Base-by-base conservation (phyloP, 805 yeast genomes). In the Metschnikowia borealis region DNA sequence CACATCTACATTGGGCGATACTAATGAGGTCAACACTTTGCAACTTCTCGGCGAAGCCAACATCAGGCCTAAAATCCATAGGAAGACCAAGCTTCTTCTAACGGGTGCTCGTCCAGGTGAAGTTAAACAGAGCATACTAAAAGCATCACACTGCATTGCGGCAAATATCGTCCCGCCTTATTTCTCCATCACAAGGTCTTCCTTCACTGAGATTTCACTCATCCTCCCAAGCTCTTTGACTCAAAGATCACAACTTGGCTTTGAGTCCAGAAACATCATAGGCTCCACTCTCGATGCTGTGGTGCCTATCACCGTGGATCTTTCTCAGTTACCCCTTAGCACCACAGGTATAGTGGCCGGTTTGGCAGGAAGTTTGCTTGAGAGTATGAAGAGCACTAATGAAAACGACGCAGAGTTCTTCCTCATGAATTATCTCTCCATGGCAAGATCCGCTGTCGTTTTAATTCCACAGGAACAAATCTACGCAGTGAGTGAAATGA, bases 281-380 rank as follows among this genome's bases (percentile, higher is more conserved):
- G 87, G 88, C 0, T 79, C 85, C 3, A 65, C 76, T 17, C 77
- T 75, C 54, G 88, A 84, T 58, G 68, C 69, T 36, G 74, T 82
- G 44, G 68, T 76, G n/a, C 87, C 88, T 0, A 67, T 83, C 4
- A 68, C 76, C 1, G 75, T 84, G 18, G 83, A 83, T 60, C 71
- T 83, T 51, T 67, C 74, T 13, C 65, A 67, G 29, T 61, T 83
- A 21, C 87, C 87, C 0, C 63, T 79, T 15, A 83, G 83, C 61
- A 70, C 81, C 6, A 81, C 83, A 20, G 89, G 89, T 38, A 81
- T 84, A 44, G 87, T 83, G 1, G 82, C 87, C 0, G 85, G 86
- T 1, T 73, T 84, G 20, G 86, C 88, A 0, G 67, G 79, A 37
- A 72, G 69, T 48, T 62, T 83, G 21, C 58, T 77, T 18, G 68